Percentiles rank a stretch among this genome's conserved stretches.
Conservation (phyloP, 441 rosid species). For the Sinapis alba region DNA sequence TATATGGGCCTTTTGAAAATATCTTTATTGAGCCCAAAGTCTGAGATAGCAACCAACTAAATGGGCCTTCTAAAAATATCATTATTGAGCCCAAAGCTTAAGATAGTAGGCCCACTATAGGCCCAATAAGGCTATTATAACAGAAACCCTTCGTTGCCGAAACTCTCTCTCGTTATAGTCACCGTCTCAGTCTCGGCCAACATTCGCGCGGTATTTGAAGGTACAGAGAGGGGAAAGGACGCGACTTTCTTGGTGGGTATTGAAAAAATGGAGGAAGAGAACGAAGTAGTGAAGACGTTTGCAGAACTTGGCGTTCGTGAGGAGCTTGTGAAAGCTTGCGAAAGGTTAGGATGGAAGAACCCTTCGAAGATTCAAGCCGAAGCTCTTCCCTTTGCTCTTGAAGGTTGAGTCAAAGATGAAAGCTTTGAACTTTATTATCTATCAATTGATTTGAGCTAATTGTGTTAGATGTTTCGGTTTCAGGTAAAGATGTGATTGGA, state of each 20-base stretch:
- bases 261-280: constrained; percentile 48
- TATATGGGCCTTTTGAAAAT: no score
- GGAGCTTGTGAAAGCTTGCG: constrained; percentile 76
- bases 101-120: not conserved
- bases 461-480: not conserved
- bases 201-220: no score
- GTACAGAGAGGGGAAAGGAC: not conserved
- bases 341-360: constrained; percentile 66
- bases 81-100: no score
- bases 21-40: no score
- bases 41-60: no score
- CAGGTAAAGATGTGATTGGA: constrained; percentile 93
- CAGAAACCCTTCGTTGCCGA: not conserved
- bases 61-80: no score
- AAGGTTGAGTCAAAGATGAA: constrained; percentile 46
- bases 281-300: constrained; percentile 64
- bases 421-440: not conserved
- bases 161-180: not conserved
- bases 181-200: not conserved
- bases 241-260: not conserved
- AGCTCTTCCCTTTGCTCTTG: constrained; percentile 83
- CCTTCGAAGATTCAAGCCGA: constrained; percentile 88
- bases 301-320: constrained; percentile 79
- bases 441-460: not conserved
- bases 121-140: not conserved